Evolutionary conservation across 495 filamentous ascomycete species (phyloP).

Genomic region (Lasiosphaeria miniovina): DNA sequence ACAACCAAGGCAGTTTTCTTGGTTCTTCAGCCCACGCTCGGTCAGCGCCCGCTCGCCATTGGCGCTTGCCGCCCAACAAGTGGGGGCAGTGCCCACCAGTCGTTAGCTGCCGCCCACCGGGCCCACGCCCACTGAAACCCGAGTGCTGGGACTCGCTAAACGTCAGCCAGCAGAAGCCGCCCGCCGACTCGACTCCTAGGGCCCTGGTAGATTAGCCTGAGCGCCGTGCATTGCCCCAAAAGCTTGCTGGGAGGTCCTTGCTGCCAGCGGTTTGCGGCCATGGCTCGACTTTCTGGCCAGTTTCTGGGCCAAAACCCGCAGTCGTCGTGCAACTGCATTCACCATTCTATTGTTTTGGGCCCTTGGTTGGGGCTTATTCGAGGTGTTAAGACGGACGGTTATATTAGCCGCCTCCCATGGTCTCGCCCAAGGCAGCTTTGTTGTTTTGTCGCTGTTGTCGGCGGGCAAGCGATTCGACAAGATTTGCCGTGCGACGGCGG

Average conservation of each 20-base stretch:
- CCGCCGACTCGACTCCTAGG: neutral
- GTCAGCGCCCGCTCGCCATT: neutral
- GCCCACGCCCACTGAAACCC: conserved; percentile 10
- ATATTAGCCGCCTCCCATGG: neutral
- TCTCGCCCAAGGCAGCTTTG: neutral
- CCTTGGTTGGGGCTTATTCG: neutral
- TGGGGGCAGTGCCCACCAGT: neutral
- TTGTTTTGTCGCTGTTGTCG: neutral
- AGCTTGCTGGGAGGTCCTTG: neutral
- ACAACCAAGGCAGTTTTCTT: neutral
- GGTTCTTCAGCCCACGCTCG: neutral
- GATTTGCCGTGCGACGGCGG: neutral
- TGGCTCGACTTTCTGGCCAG: neutral
- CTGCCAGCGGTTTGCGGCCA: too few relatives aligned
- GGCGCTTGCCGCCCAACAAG: conserved; percentile 1
- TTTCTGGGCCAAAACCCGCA: neutral
- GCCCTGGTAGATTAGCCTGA: neutral
- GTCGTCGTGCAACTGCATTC: neutral
- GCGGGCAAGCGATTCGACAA: neutral
- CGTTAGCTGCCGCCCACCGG: neutral
- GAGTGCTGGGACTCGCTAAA: conserved; percentile 9
- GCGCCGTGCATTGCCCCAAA: neutral
- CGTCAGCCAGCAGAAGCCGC: conserved; percentile 15
- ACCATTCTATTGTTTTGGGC: neutral
- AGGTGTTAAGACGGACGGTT: neutral